Base-by-base conservation (phyloP, 2,329 filamentous ascomycete genomes). In the Ophiostoma ulmi region DNA sequence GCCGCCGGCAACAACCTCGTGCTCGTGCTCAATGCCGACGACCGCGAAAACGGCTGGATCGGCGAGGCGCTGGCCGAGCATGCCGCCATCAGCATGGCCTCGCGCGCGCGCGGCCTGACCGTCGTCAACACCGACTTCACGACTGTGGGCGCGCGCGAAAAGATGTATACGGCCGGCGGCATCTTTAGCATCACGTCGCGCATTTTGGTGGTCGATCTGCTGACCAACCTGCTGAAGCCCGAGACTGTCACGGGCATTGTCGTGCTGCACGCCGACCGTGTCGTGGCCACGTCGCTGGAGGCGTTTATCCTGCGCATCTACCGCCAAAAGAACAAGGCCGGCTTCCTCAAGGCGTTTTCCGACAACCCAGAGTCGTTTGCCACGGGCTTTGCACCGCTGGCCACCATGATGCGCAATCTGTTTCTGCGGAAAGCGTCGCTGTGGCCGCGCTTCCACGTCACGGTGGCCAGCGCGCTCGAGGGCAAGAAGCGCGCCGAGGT, bases 171-270 rank as follows among this genome's bases (percentile, higher is more conserved):
- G 2, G 86, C 88, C 72, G 95, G 95, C 14, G 95, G 95, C 67
- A 91, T 98, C 75, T 94, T 97, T 81, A 97, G 93, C 80, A 91
- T 99, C 77, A 99, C 95, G 20, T 97, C 94, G 72, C 90, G 94
- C 70, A 99, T 99, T 74, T 82, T 99, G 73, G 92, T 98, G 39
- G 94, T 98, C 36, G 95, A 99, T 79, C 85, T 99, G 68, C 81
- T 99, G 73, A 96, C 93, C n/a, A 86, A 85, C 38, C 81, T 98
- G 66, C 83, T 99, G 70, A 87, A 93, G 75, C 89, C 94, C 0
- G 90, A 92, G 74, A 94, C 88, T 64, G 89, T 99, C 73, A 97
- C 94, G 0, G 95, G 95, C 1, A 79, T 98, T 66, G 82, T 99
- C 26, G 86, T 97, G 39, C 83, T 99, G 70, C 95, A 98, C 80